Conservation (phyloP, 2,329 filamentous ascomycete genomes). For the Phialemonium atrogriseum region DNA sequence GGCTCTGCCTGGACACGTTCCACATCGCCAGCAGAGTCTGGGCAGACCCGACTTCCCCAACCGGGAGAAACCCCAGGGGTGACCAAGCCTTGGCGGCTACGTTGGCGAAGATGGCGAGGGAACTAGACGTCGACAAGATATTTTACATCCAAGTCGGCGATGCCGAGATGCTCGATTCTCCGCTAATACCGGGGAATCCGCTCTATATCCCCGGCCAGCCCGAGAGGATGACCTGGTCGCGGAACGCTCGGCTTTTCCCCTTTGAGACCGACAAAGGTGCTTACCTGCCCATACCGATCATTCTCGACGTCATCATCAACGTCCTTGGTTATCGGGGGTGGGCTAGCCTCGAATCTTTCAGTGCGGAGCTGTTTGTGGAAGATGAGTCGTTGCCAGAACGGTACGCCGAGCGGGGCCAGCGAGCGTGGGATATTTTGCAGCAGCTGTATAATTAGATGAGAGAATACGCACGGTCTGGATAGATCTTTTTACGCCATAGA, state of each 20-base stretch:
- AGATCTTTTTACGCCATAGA: no score
- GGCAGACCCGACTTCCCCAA: conserved; percentile 40
- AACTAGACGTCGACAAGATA: conserved; percentile 43
- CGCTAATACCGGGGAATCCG: conserved; percentile 39
- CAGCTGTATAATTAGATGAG: background rate
- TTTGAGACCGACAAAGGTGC: conserved; percentile 44
- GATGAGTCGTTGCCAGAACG: background rate
- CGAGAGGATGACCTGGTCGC: conserved; percentile 54
- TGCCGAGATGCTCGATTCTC: conserved; percentile 40
- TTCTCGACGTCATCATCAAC: conserved; percentile 43
- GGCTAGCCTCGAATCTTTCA: background rate
- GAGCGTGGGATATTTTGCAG: background rate
- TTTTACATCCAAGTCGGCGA: conserved; percentile 57
- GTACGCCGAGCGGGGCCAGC: background rate
- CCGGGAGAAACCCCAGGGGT: conserved; percentile 35
- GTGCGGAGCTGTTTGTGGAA: background rate
- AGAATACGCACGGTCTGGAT: no score
- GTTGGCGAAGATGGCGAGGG: conserved; percentile 32
- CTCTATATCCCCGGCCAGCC: conserved; percentile 45
- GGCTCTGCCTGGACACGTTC: conserved; percentile 53
- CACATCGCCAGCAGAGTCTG: conserved; percentile 51
- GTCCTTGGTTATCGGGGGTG: conserved; percentile 47
- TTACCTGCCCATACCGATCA: conserved; percentile 48
- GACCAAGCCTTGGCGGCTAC: conserved; percentile 35
- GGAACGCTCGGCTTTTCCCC: conserved; percentile 53